Percentiles rank a stretch among this genome's conserved stretches.
Conservation (phyloP, 208 protist species). For the Leishmania guyanensis region DNA sequence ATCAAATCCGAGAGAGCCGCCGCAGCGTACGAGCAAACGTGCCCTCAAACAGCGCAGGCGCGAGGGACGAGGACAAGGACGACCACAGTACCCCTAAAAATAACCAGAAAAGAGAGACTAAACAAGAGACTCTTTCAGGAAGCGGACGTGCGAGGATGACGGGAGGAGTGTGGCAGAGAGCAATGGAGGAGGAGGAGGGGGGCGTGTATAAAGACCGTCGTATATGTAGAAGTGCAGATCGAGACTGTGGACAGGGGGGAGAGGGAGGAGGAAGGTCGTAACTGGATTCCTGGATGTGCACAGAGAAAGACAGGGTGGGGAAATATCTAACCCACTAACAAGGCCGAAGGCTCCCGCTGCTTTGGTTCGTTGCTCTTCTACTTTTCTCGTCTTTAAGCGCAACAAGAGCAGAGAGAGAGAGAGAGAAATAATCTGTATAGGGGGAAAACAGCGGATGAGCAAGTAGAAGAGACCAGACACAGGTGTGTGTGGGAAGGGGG, state of each 20-base stretch:
- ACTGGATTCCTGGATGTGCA: not conserved
- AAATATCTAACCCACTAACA: not conserved
- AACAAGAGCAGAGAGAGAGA: not conserved
- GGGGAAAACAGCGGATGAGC: not conserved
- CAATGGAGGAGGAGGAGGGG: not conserved
- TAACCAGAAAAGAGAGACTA: not conserved
- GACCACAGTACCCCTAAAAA: not conserved
- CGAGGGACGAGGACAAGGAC: not conserved
- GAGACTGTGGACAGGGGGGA: not conserved
- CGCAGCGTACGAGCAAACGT: not conserved
- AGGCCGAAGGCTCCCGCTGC: not conserved
- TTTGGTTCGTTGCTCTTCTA: not conserved
- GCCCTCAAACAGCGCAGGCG: not conserved
- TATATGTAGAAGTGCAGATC: not conserved
- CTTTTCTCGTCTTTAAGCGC: not conserved
- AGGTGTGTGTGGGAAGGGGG: not conserved
- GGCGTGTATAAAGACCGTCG: not conserved
- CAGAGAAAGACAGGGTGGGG: not conserved
- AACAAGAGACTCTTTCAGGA: not conserved
- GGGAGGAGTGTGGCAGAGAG: too few species aligned
- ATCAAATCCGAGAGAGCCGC: not conserved
- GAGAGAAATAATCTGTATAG: not conserved
- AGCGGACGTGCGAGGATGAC: not conserved
- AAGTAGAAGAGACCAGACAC: not conserved
- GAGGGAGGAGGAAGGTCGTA: not conserved